Conservation (phyloP, 768 basidiomycete genomes). For the Leccinum fibrillosum region DNA sequence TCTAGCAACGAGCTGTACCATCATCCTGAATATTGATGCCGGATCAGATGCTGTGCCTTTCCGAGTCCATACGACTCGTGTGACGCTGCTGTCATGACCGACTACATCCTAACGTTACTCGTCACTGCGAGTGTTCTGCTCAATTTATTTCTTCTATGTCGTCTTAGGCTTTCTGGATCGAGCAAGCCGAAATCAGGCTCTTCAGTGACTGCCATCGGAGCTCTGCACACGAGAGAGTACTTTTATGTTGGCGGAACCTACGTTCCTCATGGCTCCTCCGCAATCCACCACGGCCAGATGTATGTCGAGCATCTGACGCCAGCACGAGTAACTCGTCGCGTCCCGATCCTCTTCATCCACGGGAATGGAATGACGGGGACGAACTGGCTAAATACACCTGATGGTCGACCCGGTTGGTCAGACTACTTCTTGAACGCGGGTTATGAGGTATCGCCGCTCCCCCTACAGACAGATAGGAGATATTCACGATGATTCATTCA, state of each 20-base stretch:
- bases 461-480: background rate
- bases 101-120: conserved; percentile 6
- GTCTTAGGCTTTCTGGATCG: background rate
- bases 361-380: conserved; percentile 53
- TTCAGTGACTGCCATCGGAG: conserved; percentile 16
- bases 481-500: background rate
- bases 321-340: conserved; percentile 31
- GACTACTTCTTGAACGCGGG: conserved; percentile 50
- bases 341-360: conserved; percentile 47
- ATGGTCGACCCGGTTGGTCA: conserved; percentile 54
- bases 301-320: conserved; percentile 53
- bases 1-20: background rate
- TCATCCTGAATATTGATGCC: background rate
- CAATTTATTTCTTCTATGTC: conserved; percentile 17
- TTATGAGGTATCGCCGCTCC: conserved; percentile 39
- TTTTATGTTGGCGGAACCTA: conserved; percentile 49
- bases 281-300: conserved; percentile 43
- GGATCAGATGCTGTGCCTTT: background rate
- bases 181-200: background rate
- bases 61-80: background rate
- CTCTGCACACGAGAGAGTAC: conserved; percentile 44
- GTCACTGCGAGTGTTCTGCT: conserved; percentile 14
- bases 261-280: conserved; percentile 32
- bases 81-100: background rate
- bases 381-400: conserved; percentile 51